Evolutionary conservation across 805 yeast genomes (phyloP).

Genomic region (Saccharomycopsis sp.): DNA sequence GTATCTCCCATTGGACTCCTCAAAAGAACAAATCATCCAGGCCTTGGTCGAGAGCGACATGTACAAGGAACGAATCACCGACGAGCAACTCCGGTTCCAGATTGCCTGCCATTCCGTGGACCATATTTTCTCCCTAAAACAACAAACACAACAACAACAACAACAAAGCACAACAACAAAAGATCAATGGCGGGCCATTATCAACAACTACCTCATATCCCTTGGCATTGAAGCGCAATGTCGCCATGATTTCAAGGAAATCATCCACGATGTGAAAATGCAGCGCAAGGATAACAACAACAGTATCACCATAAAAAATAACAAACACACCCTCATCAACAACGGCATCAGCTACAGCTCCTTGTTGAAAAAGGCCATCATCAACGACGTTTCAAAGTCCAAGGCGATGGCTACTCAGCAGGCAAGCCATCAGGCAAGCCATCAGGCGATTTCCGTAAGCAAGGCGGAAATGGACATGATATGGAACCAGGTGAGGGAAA

Average conservation of each 20-base stretch:
- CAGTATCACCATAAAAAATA: conserved; percentile 7
- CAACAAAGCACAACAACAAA: conserved; percentile 29
- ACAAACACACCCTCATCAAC: conserved; percentile 4
- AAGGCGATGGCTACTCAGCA: conserved; percentile 19
- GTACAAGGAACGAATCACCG: conserved; percentile 56
- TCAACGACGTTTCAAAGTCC: conserved; percentile 21
- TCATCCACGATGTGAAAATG: conserved; percentile 39
- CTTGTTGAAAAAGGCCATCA: conserved; percentile 28
- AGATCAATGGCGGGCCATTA: conserved; percentile 65
- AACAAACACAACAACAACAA: conserved; percentile 17
- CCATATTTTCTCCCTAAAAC: conserved; percentile 27
- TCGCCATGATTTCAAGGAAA: conserved; percentile 50
- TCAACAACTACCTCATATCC: conserved; percentile 58
- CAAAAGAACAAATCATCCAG: conserved; percentile 40
- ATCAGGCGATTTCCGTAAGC: conserved; percentile 27
- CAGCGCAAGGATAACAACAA: conserved; percentile 26
- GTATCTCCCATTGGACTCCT: conserved; percentile 42
- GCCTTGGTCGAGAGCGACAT: conserved; percentile 49
- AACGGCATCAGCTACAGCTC: conserved; percentile 13
- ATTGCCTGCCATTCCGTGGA: conserved; percentile 56
- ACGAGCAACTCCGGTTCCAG: conserved; percentile 41
- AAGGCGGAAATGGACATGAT: conserved; percentile 48
- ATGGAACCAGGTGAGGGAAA: conserved; percentile 58
- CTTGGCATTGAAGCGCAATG: conserved; percentile 67
- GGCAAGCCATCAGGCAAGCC: neutral